A percentile compares a stretch with the other conserved stretches of the same genome.
Evolutionary conservation across 306 rosid genomes (phyloP).

Genomic region (Ceratonia siliqua): DNA sequence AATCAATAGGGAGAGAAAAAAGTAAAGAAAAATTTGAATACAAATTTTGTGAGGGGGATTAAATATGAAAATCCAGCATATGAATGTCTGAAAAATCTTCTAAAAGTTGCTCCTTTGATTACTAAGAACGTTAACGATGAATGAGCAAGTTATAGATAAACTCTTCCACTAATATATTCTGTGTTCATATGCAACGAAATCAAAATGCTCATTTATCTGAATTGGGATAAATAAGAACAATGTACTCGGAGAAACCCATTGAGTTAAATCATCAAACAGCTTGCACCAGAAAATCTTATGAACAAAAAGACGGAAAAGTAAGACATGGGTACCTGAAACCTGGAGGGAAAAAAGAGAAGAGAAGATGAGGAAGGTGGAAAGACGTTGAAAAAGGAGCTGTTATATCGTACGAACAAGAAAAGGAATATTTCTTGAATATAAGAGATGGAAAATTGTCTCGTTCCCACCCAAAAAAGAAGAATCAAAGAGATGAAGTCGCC

Average conservation of each 20-base stretch:
- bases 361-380: not conserved
- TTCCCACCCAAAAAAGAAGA: not conserved
- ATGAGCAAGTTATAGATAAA: not conserved
- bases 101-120: not conserved
- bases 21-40: not conserved
- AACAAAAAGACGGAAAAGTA: not conserved
- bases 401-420: constrained; percentile 14
- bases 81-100: not conserved
- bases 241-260: not conserved
- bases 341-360: not conserved
- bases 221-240: not conserved
- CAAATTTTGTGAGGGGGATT: not conserved
- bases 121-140: not conserved
- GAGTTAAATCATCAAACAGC: not conserved
- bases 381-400: not conserved
- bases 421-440: not conserved
- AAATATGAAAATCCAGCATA: not conserved
- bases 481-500: constrained; percentile 17
- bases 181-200: not conserved
- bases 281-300: not conserved
- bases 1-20: not conserved
- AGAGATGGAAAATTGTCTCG: constrained; percentile 14
- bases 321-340: constrained; percentile 24
- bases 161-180: not conserved
- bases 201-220: not conserved